Conservation (phyloP, 1,284 basidiomycete genomes). For the Athelia sp. region DNA sequence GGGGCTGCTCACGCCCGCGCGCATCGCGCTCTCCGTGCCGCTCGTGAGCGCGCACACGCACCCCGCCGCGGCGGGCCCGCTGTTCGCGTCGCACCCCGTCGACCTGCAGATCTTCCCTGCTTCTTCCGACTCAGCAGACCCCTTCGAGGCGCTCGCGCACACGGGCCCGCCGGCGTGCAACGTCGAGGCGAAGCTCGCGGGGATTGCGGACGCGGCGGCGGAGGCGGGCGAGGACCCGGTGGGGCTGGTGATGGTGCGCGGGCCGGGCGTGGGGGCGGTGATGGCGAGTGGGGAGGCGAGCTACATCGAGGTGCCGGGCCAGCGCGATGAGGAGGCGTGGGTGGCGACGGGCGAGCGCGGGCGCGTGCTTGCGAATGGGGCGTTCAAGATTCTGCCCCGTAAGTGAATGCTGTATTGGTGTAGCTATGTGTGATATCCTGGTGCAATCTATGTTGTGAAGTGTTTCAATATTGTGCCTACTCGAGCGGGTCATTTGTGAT, state of each 20-base stretch:
- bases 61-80: conserved; percentile 57
- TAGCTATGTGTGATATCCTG: too few relatives aligned
- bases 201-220: conserved; percentile 55
- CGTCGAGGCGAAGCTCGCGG: conserved; percentile 64
- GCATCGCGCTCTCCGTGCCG: conserved; percentile 68
- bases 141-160: conserved; percentile 38
- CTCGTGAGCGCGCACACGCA: conserved; percentile 59
- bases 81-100: conserved; percentile 69
- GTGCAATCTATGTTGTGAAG: too few relatives aligned
- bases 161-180: conserved; percentile 72
- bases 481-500: too few relatives aligned
- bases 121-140: conserved; percentile 15
- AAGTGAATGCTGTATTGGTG: not conserved
- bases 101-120: conserved; percentile 67
- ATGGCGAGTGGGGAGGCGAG: conserved; percentile 38
- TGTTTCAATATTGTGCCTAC: too few relatives aligned
- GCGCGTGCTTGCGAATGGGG: conserved; percentile 55
- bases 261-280: conserved; percentile 51
- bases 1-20: conserved; percentile 45
- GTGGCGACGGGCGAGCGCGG: conserved; percentile 39
- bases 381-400: conserved; percentile 45
- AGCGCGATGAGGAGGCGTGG: conserved; percentile 39
- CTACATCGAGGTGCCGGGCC: conserved; percentile 22
- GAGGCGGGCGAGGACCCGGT: conserved; percentile 56
- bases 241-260: conserved; percentile 43